phyloP scores from a whole-genome alignment of 805 yeast genomes.

The Myxozyma geophila region DNA sequence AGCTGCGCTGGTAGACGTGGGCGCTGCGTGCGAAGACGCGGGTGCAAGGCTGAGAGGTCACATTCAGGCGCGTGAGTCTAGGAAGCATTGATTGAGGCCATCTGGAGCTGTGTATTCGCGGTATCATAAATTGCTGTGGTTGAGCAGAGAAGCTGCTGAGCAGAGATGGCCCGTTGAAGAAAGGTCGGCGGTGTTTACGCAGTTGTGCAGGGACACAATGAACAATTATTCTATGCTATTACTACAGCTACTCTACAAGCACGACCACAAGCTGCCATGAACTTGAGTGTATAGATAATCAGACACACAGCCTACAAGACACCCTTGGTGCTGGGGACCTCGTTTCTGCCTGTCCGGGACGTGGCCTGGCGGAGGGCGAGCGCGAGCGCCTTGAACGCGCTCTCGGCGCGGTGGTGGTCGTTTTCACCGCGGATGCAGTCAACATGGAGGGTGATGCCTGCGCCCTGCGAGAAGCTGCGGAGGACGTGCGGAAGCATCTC shows the following conservation, averaged over 20 bases:
- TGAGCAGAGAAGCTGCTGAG: no score
- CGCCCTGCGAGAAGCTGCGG: slow-evolving; percentile 91
- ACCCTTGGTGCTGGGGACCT: slow-evolving; percentile 96
- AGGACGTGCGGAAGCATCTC: slow-evolving; percentile 99
- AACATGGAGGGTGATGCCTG: slow-evolving; percentile 88
- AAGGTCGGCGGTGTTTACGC: neutral
- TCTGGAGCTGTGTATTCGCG: no score
- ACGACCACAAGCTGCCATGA: no score
- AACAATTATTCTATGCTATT: no score
- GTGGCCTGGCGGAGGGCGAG: slow-evolving; percentile 87
- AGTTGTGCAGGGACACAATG: slow-evolving; percentile 1
- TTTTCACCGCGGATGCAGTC: slow-evolving; percentile 92
- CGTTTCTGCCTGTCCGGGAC: slow-evolving; percentile 75
- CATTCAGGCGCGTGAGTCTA: no score
- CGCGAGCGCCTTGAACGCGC: slow-evolving; percentile 96
- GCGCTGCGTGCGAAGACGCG: no score
- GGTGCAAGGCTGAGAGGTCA: no score
- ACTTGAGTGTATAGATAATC: neutral
- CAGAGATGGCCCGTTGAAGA: neutral
- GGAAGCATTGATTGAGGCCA: no score
- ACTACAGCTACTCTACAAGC: neutral
- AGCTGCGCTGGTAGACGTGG: no score
- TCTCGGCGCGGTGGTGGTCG: slow-evolving; percentile 95
- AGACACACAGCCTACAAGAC: slow-evolving; percentile 54
- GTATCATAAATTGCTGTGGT: no score